Conservation (phyloP, 768 basidiomycete genomes). For the Sporobolomyces phaffii region DNA sequence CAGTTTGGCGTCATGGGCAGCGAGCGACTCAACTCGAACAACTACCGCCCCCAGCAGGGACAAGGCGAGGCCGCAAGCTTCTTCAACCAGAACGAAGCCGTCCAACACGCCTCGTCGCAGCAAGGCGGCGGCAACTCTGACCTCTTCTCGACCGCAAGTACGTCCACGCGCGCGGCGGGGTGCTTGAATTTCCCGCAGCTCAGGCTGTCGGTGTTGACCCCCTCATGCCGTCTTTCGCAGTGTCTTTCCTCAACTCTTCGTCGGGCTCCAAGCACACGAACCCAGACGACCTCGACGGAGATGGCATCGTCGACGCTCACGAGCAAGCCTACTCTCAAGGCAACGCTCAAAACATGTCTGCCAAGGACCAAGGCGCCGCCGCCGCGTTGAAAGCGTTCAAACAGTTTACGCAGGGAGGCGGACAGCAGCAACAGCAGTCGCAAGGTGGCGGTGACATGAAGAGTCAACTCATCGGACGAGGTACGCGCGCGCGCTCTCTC, state of each 20-base stretch:
- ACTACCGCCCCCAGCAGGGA: constrained; percentile 8
- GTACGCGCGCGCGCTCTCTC: not conserved
- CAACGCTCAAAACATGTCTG: constrained; percentile 1
- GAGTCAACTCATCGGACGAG: constrained; percentile 25
- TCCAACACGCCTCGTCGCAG: constrained; percentile 13
- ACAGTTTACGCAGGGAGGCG: not conserved
- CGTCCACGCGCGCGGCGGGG: too few relatives aligned
- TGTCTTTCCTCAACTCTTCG: constrained; percentile 20
- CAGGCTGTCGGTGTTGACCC: not conserved
- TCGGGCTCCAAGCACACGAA: not conserved
- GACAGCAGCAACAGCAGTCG: not conserved
- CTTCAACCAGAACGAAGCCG: constrained; percentile 16
- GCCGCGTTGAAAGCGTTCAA: constrained; percentile 36
- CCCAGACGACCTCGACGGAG: constrained; percentile 30
- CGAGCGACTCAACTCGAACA: constrained; percentile 5
- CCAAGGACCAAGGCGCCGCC: constrained; percentile 8
- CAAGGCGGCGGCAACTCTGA: constrained; percentile 9
- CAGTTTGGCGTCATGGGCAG: constrained; percentile 24
- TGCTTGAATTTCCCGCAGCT: not conserved
- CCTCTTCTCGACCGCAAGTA: constrained; percentile 17
- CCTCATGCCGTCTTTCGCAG: not conserved
- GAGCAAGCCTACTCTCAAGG: constrained; percentile 19
- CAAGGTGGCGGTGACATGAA: constrained; percentile 13
- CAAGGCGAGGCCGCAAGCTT: not conserved
- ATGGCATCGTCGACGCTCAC: constrained; percentile 26